Conservation (phyloP, 441 rosid species). For the Aleurites moluccanus region DNA sequence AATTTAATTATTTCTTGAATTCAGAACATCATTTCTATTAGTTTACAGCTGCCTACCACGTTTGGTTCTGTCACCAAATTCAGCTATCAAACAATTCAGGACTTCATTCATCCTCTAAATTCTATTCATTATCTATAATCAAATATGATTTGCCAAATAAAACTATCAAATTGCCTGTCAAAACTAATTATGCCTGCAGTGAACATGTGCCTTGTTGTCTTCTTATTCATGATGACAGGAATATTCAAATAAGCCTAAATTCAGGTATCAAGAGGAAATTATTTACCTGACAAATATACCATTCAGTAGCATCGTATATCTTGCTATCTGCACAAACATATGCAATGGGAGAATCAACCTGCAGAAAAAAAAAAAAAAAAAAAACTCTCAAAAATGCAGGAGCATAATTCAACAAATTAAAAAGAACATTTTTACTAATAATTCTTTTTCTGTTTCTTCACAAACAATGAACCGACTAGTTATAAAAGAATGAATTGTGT, state of each 20-base stretch:
- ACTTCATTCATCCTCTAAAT: neutral
- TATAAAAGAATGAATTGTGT: neutral
- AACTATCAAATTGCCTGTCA: neutral
- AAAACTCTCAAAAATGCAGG: constrained; percentile 17
- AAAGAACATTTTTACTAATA: neutral
- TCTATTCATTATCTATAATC: neutral
- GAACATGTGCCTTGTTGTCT: neutral
- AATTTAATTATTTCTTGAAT: too few species aligned
- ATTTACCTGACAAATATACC: constrained; percentile 96
- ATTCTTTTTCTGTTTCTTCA: constrained; percentile 3
- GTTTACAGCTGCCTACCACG: too few species aligned
- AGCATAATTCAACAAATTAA: neutral
- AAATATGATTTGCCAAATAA: neutral
- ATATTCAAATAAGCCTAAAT: constrained; percentile 3
- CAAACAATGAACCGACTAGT: constrained; percentile 14
- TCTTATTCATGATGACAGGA: neutral
- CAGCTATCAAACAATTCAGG: neutral
- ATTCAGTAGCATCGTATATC: constrained; percentile 85
- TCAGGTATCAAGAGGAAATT: constrained; percentile 7
- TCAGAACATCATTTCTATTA: too few species aligned
- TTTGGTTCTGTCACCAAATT: neutral
- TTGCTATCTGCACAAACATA: constrained; percentile 89
- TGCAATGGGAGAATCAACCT: constrained; percentile 83
- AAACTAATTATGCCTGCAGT: neutral
- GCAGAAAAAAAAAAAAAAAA: too few species aligned